These are phyloP conservation scores for Polygonum aviculare DNA, from an alignment of 148 eudicot species.

Conservation along the genomic window DNA sequence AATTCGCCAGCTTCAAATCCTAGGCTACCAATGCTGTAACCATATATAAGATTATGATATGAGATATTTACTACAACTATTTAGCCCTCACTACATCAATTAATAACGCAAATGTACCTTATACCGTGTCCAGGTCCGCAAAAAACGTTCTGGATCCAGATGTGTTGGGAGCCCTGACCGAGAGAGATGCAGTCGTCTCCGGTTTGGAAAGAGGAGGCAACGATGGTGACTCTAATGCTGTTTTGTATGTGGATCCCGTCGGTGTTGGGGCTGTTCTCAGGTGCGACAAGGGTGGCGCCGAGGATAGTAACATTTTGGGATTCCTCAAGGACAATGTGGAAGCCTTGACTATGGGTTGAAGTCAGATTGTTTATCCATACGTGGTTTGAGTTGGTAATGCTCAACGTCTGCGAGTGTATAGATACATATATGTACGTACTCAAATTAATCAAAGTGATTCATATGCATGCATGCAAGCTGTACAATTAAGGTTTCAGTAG, in stretches of 20 bases:
- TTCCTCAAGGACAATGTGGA: slow-evolving; percentile 25
- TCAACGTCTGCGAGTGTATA: slow-evolving; percentile 14
- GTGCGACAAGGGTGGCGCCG: slow-evolving; percentile 21
- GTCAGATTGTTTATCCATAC: slow-evolving; percentile 25
- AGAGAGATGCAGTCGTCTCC: slow-evolving; percentile 64
- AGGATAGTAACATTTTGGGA: slow-evolving; percentile 25
- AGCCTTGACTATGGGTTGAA: slow-evolving; percentile 40
- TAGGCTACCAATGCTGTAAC: slow-evolving; percentile 26
- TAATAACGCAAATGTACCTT: slow-evolving; percentile 18
- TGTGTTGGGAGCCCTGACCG: slow-evolving; percentile 23
- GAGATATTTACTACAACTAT: too few relatives aligned
- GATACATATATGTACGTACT: too few relatives aligned
- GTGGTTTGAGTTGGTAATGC: slow-evolving; percentile 25
- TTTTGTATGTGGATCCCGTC: slow-evolving; percentile 40
- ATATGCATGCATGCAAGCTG: too few relatives aligned
- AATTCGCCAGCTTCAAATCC: slow-evolving; percentile 20
- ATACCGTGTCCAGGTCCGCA: slow-evolving; percentile 41
- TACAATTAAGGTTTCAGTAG: too few relatives aligned
- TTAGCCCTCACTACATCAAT: too few relatives aligned
- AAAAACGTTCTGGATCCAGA: slow-evolving; percentile 24
- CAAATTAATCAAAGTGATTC: too few relatives aligned
- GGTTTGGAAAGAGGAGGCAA: slow-evolving; percentile 19
- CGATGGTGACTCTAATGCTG: slow-evolving; percentile 18
- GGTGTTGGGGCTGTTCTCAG: slow-evolving; percentile 43
- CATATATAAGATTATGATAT: too few relatives aligned